Conservation (phyloP, 805 yeast genomes). For the Saturnispora serradocipensis region DNA sequence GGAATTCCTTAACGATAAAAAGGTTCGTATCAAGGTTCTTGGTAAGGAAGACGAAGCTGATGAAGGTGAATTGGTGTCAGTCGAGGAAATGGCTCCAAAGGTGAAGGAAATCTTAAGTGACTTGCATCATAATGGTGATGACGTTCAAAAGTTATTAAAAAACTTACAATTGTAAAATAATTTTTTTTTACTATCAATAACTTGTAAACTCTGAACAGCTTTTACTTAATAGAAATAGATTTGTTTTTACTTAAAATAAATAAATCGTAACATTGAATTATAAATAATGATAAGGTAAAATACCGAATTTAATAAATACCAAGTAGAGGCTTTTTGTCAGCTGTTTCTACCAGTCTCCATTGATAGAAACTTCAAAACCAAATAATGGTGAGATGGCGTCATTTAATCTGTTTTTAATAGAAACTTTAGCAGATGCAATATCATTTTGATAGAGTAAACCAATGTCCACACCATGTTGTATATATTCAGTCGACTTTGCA, state of each 20-base stretch:
- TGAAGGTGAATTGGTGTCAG: slow-evolving; percentile 71
- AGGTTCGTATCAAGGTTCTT: slow-evolving; percentile 75
- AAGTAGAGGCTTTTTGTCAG: neutral
- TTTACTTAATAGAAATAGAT: neutral
- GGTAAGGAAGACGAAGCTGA: slow-evolving; percentile 76
- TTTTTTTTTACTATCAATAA: neutral
- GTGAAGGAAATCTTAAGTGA: slow-evolving; percentile 32
- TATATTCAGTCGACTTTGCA: neutral
- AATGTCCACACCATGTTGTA: slow-evolving; percentile 11
- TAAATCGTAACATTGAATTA: neutral
- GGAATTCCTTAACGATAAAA: slow-evolving; percentile 65
- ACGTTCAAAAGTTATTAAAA: slow-evolving; percentile 52
- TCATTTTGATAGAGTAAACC: slow-evolving; percentile 12
- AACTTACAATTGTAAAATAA: neutral
- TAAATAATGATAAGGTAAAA: neutral
- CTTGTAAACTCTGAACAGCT: neutral
- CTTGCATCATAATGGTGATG: slow-evolving; percentile 44
- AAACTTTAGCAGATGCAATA: slow-evolving; percentile 9
- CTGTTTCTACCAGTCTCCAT: slow-evolving; percentile 11
- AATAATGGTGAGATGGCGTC: neutral
- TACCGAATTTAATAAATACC: neutral
- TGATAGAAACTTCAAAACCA: slow-evolving; percentile 14
- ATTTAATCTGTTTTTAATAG: slow-evolving; percentile 5
- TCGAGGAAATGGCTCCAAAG: slow-evolving; percentile 48
- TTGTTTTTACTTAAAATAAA: neutral